Percentiles rank a stretch among this genome's conserved stretches.
These are phyloP conservation scores for Candida palmyrensis DNA, from an alignment of 805 yeast genomes.

Conservation along the genomic window DNA sequence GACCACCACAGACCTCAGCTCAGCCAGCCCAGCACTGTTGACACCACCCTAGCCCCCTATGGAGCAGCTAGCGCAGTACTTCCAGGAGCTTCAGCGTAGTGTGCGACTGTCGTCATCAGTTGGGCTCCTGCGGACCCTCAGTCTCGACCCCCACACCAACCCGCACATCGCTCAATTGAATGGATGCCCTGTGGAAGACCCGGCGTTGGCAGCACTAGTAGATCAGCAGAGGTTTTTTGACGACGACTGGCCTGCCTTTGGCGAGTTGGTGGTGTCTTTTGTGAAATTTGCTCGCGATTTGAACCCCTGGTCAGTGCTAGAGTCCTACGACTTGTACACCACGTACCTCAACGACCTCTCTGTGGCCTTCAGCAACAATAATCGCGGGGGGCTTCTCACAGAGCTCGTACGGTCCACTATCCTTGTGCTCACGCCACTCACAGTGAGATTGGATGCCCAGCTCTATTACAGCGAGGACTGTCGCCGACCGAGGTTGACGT, in stretches of 20 bases:
- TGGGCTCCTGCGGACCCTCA: conserved; percentile 10
- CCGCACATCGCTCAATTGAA: conserved; percentile 22
- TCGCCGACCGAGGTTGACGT: conserved; percentile 41
- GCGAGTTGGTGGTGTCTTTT: conserved; percentile 40
- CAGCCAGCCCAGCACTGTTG: too few species aligned
- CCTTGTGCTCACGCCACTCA: conserved; percentile 39
- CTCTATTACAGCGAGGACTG: conserved; percentile 37
- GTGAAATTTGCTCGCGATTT: conserved; percentile 44
- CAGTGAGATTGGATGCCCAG: conserved; percentile 34
- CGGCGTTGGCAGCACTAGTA: conserved; percentile 13
- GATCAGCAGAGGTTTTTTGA: conserved; percentile 19
- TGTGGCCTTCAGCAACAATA: conserved; percentile 43
- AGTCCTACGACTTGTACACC: conserved; percentile 51
- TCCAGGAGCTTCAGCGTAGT: too few species aligned
- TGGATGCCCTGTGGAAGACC: conserved; percentile 9
- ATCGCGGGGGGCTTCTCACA: conserved; percentile 32
- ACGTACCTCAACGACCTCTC: conserved; percentile 43
- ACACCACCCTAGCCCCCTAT: too few species aligned
- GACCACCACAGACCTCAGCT: too few species aligned
- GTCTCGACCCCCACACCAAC: conserved; percentile 20
- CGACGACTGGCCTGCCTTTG: conserved; percentile 44
- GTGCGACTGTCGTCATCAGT: background rate
- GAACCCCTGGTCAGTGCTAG: conserved; percentile 47
- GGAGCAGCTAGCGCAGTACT: too few species aligned
- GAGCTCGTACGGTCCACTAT: conserved; percentile 33